These are phyloP conservation scores for Candida dajiaensis DNA, from an alignment of 805 yeast genomes.

Conservation along the genomic window DNA sequence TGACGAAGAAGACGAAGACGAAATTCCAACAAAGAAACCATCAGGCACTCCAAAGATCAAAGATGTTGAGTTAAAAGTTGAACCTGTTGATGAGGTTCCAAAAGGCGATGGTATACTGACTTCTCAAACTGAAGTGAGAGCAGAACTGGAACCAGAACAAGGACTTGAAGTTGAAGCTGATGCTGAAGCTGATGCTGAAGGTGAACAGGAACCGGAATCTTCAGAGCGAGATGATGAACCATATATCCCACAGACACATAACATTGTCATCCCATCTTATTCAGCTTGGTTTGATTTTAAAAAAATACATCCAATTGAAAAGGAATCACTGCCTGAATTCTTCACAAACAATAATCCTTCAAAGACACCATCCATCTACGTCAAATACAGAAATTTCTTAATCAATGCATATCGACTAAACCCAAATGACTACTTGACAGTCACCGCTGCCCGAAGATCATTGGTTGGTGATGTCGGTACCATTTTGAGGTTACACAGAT, in stretches of 20 bases:
- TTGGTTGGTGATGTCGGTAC: constrained; percentile 90
- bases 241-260: constrained; percentile 60
- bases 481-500: constrained; percentile 75
- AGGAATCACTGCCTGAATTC: constrained; percentile 81
- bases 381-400: constrained; percentile 82
- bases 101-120: not conserved
- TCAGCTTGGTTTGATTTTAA: constrained; percentile 79
- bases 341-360: constrained; percentile 66
- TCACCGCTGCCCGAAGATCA: constrained; percentile 87
- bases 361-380: constrained; percentile 78
- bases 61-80: constrained; percentile 9
- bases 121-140: constrained; percentile 4
- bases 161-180: constrained; percentile 1
- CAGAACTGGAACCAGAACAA: constrained; percentile 7
- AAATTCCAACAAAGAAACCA: constrained; percentile 5
- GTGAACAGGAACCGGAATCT: constrained; percentile 7
- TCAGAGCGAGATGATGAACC: constrained; percentile 16
- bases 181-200: not conserved
- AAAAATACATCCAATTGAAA: constrained; percentile 70
- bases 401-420: constrained; percentile 81
- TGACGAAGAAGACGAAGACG: constrained; percentile 9
- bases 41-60: constrained; percentile 13
- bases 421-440: constrained; percentile 83
- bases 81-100: not conserved
- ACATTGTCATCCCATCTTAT: constrained; percentile 82